Evolutionary conservation across 768 basidiomycete species (phyloP).

Genomic region (Termitomyces sp.): DNA sequence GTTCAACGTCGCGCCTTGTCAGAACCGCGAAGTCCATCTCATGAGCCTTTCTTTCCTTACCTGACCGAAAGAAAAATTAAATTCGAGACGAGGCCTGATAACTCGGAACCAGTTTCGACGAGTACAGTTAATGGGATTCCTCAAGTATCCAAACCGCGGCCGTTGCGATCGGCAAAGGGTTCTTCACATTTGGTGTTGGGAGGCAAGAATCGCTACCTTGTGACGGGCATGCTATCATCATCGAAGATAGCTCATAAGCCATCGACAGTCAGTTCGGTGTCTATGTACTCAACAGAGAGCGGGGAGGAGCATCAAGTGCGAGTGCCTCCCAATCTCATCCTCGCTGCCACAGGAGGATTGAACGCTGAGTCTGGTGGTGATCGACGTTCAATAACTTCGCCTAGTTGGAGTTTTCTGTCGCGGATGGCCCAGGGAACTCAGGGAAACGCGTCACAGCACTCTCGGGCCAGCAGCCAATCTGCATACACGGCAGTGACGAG

Average conservation of each 20-base stretch:
- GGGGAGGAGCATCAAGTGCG: constrained; percentile 25
- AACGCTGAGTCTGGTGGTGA: constrained; percentile 4
- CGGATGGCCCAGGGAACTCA: constrained; percentile 5
- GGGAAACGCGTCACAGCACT: constrained; percentile 9
- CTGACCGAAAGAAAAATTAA: constrained; percentile 33
- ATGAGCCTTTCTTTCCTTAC: constrained; percentile 24
- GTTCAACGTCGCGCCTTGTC: constrained; percentile 6
- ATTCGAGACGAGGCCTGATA: constrained; percentile 22
- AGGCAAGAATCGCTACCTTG: not conserved
- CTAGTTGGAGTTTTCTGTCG: constrained; percentile 16
- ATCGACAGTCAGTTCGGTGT: constrained; percentile 25
- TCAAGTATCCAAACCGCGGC: constrained; percentile 11
- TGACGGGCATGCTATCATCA: not conserved
- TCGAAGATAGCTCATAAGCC: constrained; percentile 20
- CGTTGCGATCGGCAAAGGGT: constrained; percentile 11
- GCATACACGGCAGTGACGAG: constrained; percentile 2
- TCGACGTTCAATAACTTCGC: constrained; percentile 16
- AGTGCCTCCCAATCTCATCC: constrained; percentile 27
- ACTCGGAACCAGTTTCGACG: not conserved
- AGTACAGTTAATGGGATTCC: constrained; percentile 1
- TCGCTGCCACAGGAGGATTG: constrained; percentile 30
- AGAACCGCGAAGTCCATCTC: constrained; percentile 18
- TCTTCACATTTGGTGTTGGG: constrained; percentile 6
- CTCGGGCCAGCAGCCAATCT: constrained; percentile 12
- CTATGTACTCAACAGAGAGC: constrained; percentile 26